Conservation (phyloP, 1,284 basidiomycete genomes). For the Blastosporella zonata region DNA sequence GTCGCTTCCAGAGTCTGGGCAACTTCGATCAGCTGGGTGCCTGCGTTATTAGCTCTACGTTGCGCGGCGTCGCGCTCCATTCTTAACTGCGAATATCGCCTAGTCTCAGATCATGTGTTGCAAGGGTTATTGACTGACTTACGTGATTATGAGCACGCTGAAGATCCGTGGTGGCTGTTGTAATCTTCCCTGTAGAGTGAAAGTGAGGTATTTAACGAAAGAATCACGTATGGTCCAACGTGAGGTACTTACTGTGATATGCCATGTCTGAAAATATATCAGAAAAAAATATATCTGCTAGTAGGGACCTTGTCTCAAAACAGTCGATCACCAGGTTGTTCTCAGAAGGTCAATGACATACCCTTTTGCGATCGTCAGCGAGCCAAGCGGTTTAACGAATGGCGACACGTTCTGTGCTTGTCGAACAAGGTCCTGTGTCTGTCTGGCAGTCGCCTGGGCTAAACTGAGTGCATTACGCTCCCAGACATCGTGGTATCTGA, state of each 20-base stretch:
- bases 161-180: slow-evolving; percentile 29
- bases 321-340: not conserved
- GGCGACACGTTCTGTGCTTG: slow-evolving; percentile 36
- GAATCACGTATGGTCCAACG: not conserved
- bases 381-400: slow-evolving; percentile 35
- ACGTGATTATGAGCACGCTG: slow-evolving; percentile 29
- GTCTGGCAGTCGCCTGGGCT: slow-evolving; percentile 33
- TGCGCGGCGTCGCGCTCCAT: slow-evolving; percentile 29
- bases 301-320: slow-evolving; percentile 25
- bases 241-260: slow-evolving; percentile 32
- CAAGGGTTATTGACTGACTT: slow-evolving; percentile 4
- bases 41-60: slow-evolving; percentile 30
- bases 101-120: not conserved
- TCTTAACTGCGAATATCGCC: slow-evolving; percentile 29
- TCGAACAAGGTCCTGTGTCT: slow-evolving; percentile 32
- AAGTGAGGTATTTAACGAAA: slow-evolving; percentile 8
- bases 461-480: slow-evolving; percentile 35
- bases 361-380: slow-evolving; percentile 38
- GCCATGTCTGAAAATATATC: slow-evolving; percentile 38
- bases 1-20: slow-evolving; percentile 29
- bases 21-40: slow-evolving; percentile 31
- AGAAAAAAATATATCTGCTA: slow-evolving; percentile 42
- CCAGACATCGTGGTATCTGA: slow-evolving; percentile 26
- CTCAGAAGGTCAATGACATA: slow-evolving; percentile 16
- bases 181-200: slow-evolving; percentile 33